These are phyloP conservation scores for Ceratobasidium sp. DNA, from an alignment of 1,284 basidiomycete genomes.

Conservation along the genomic window DNA sequence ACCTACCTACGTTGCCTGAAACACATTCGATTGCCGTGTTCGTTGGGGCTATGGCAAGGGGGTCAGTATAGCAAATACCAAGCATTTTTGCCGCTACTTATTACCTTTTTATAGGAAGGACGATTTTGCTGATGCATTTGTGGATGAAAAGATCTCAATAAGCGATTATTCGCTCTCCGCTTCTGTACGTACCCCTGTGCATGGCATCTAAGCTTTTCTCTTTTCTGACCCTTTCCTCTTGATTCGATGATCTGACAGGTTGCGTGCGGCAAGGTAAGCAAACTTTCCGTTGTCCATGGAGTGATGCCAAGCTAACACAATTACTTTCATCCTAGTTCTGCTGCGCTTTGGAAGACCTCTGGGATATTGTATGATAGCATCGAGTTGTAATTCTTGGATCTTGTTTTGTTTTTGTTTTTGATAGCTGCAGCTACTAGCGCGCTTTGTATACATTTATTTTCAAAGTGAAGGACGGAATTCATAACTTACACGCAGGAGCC, in stretches of 20 bases:
- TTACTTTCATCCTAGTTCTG: conserved; percentile 67
- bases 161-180: conserved; percentile 96
- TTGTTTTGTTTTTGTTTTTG: not conserved
- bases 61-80: conserved; percentile 58
- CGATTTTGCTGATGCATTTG: conserved; percentile 96
- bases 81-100: conserved; percentile 11
- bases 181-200: conserved; percentile 64
- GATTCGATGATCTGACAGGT: conserved; percentile 62
- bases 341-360: conserved; percentile 75
- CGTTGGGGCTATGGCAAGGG: conserved; percentile 97
- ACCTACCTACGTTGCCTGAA: conserved; percentile 84
- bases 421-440: conserved; percentile 38
- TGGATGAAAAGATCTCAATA: conserved; percentile 98
- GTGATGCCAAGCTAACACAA: not conserved
- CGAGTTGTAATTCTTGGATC: not conserved
- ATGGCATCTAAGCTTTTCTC: not conserved
- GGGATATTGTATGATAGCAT: conserved; percentile 67
- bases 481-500: not conserved
- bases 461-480: too few species aligned
- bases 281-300: conserved; percentile 8
- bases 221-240: conserved; percentile 9
- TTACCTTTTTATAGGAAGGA: conserved; percentile 69
- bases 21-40: conserved; percentile 95
- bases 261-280: conserved; percentile 92
- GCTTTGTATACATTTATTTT: conserved; percentile 24